Conservation (phyloP, 2,329 filamentous ascomycete genomes). For the Xylaria sp. region DNA sequence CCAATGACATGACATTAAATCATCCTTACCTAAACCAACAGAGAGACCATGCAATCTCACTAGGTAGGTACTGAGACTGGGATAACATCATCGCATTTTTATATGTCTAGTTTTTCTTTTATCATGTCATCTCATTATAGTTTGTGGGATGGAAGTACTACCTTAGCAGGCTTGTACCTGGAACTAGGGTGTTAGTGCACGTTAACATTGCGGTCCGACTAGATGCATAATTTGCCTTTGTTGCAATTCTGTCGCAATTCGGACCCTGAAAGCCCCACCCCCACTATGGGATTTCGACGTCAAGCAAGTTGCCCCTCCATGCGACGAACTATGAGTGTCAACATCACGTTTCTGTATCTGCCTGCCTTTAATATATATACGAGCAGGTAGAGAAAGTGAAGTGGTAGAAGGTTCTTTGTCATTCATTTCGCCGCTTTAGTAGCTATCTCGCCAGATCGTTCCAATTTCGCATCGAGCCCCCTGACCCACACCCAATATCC, state of each 20-base stretch:
- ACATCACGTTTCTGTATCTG: background rate
- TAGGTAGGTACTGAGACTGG: background rate
- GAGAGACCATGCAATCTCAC: background rate
- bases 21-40: background rate
- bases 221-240: constrained; percentile 26
- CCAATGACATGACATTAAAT: constrained; percentile 24
- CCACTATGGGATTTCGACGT: constrained; percentile 33
- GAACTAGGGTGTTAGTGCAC: background rate
- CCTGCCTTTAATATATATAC: background rate
- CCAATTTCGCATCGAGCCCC: background rate
- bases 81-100: background rate
- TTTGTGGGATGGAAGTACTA: background rate
- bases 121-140: background rate
- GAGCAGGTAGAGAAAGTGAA: background rate
- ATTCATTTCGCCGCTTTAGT: too few relatives aligned
- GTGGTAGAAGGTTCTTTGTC: too few relatives aligned
- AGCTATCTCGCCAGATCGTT: too few relatives aligned
- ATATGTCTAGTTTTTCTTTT: background rate
- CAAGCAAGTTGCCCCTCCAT: constrained; percentile 35
- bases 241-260: constrained; percentile 5
- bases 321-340: constrained; percentile 15
- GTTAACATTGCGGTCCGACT: background rate
- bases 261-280: constrained; percentile 28
- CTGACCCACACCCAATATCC: constrained; percentile 1
- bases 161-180: background rate